Conservation (phyloP, 805 yeast genomes). For the Candida xyloterini region DNA sequence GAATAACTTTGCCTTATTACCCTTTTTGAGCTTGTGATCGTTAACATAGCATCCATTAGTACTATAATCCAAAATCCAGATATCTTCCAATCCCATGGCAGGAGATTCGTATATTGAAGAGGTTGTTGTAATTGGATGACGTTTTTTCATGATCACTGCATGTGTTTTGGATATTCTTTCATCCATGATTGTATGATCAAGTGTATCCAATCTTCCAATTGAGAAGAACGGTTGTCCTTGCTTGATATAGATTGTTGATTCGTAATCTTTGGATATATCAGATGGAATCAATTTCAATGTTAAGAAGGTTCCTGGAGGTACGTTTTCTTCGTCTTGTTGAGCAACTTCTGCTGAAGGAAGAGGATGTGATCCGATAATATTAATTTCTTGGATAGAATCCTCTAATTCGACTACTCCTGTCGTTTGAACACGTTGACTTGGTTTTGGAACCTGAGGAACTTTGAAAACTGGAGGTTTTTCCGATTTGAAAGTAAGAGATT, state of each 20-base stretch:
- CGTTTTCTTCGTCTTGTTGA: constrained; percentile 5
- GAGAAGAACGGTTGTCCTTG: constrained; percentile 66
- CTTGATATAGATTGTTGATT: constrained; percentile 47
- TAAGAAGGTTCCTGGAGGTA: constrained; percentile 62
- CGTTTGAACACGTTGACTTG: constrained; percentile 22
- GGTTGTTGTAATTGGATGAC: constrained; percentile 54
- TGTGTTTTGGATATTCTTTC: constrained; percentile 81
- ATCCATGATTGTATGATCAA: constrained; percentile 63
- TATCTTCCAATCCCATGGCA: constrained; percentile 65
- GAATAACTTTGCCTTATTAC: constrained; percentile 56
- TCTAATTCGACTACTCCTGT: constrained; percentile 7
- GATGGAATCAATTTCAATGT: constrained; percentile 49
- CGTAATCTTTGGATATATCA: constrained; percentile 3
- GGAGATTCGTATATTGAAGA: constrained; percentile 61
- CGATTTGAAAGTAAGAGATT: constrained; percentile 5
- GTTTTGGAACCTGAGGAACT: constrained; percentile 24
- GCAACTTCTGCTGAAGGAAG: not conserved
- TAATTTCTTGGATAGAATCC: constrained; percentile 1
- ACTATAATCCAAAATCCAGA: constrained; percentile 78
- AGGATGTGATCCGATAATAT: constrained; percentile 1
- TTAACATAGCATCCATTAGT: constrained; percentile 79
- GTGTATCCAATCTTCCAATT: constrained; percentile 68
- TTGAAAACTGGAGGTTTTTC: constrained; percentile 17
- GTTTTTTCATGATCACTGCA: constrained; percentile 61
- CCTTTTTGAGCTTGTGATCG: constrained; percentile 54